Base-by-base conservation (phyloP, 257 asterid species). In the Ophiorrhiza pumila region DNA sequence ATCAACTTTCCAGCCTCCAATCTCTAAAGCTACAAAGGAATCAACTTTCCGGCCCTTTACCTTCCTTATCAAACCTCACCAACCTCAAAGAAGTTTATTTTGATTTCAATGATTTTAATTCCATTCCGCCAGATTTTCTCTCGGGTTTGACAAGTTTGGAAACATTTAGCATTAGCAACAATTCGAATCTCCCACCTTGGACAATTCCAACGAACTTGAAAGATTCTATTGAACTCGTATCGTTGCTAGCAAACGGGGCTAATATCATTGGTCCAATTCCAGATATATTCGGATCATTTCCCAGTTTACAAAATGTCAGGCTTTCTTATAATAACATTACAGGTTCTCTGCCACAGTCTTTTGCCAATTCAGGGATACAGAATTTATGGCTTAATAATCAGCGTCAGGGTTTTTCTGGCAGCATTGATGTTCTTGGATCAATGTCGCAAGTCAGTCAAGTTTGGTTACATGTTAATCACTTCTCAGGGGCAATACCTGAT, bases 401-500 rank as follows among this genome's bases (percentile, higher is more conserved):
- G 79, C 5, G 27, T 43, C 47, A 1, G 39, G 96, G 96, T 8
- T 72, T 91, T 37, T 73, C 87, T 0, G 99, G 97, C 10, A 46
- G 76, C 34, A 78, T 95, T 6, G 80, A 86, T 43, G 82, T 92
- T 57, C 71, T 92, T 12, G 87, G 81, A 14, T 42, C 77, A 2
- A 92, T 92, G 98, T 29, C 83, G 1, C 82, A 75, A 59, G 60
- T 86, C 58, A 46, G 42, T 61, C 76, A 59, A 25, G 84, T 76
- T 68, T 90, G 97, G 97, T 80, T 95, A 63, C 99, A 95, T 11
- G 80, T 76, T 25, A 95, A 95, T 67, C 50, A 71, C 41, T 92
- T 90, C 72, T 27, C 89, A 0, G 97, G 98, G 47, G 85, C 87
- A 9, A 86, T 95, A 35, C 96, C 97, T 0, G 92, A 95, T 81